Evolutionary conservation across 176 grass and related monocot genomes (phyloP).

Genomic region (Chrysopogon serrulatus): DNA sequence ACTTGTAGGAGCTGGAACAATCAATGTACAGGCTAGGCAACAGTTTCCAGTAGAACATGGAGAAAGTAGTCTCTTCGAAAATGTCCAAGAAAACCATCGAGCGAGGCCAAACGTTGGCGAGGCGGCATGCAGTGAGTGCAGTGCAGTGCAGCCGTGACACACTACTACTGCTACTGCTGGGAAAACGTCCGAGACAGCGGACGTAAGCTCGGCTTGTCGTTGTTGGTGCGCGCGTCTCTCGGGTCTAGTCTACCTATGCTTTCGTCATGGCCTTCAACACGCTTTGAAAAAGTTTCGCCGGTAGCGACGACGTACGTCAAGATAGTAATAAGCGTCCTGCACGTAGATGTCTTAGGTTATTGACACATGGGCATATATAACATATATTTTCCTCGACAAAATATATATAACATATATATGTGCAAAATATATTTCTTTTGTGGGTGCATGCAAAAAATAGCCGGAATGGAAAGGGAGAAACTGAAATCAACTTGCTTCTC

Average conservation of each 20-base stretch:
- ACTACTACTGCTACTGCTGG: not conserved
- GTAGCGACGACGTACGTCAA: not conserved
- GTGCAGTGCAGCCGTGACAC: not conserved
- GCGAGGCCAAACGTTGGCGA: conserved; percentile 9
- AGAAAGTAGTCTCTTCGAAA: conserved; percentile 6
- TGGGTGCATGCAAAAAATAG: too few species aligned
- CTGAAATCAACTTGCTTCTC: not conserved
- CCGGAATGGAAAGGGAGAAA: not conserved
- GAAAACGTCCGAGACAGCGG: conserved; percentile 19
- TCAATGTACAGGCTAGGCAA: not conserved
- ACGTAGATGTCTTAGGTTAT: not conserved
- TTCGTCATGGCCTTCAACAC: conserved; percentile 20
- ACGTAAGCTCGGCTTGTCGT: conserved; percentile 41
- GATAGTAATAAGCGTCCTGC: not conserved
- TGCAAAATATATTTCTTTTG: too few species aligned
- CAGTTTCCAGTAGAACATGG: not conserved
- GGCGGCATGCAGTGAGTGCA: not conserved
- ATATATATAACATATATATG: too few species aligned
- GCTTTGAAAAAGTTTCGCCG: conserved; percentile 3
- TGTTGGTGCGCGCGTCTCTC: not conserved
- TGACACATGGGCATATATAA: conserved; percentile 6
- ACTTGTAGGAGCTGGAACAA: conserved; percentile 9
- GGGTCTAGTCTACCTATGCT: not conserved
- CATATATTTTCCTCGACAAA: too few species aligned
- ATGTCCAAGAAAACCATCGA: conserved; percentile 22